Percentiles rank a stretch among this genome's conserved stretches.
Evolutionary conservation across 768 basidiomycete species (phyloP).

Genomic region (Kondoa subrosea): DNA sequence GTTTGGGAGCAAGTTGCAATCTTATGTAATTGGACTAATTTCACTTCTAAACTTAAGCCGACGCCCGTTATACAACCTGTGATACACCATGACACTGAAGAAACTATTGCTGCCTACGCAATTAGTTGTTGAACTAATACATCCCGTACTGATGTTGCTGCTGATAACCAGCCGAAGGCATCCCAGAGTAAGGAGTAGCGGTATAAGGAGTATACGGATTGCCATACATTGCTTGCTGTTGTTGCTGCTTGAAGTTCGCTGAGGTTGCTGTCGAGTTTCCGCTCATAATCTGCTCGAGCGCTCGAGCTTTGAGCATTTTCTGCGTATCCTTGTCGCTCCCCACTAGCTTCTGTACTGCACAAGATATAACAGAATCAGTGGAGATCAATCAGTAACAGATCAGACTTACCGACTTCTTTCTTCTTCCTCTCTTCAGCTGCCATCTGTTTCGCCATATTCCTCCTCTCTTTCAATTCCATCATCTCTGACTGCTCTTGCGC

Average conservation of each 20-base stretch:
- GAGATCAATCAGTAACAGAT: not conserved
- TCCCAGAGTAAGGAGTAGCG: too few relatives aligned
- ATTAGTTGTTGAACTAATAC: too few relatives aligned
- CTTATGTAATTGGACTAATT: too few relatives aligned
- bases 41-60: too few relatives aligned
- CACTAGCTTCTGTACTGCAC: not conserved
- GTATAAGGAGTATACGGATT: not conserved
- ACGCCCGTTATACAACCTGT: too few relatives aligned
- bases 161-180: too few relatives aligned
- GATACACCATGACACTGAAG: too few relatives aligned
- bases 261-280: too few relatives aligned
- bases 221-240: not conserved
- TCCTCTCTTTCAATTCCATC: not conserved
- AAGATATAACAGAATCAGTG: not conserved
- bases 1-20: too few relatives aligned
- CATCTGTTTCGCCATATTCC: not conserved
- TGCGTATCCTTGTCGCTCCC: not conserved
- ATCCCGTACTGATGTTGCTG: too few relatives aligned
- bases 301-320: not conserved
- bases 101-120: too few relatives aligned
- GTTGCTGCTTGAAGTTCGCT: not conserved
- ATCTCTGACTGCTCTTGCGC: not conserved
- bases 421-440: not conserved
- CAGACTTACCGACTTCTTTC: not conserved
- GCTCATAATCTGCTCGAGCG: not conserved